Conservation (phyloP, 192 early-diverging fungal species). For the Gryganskiella cystojenkinii region DNA sequence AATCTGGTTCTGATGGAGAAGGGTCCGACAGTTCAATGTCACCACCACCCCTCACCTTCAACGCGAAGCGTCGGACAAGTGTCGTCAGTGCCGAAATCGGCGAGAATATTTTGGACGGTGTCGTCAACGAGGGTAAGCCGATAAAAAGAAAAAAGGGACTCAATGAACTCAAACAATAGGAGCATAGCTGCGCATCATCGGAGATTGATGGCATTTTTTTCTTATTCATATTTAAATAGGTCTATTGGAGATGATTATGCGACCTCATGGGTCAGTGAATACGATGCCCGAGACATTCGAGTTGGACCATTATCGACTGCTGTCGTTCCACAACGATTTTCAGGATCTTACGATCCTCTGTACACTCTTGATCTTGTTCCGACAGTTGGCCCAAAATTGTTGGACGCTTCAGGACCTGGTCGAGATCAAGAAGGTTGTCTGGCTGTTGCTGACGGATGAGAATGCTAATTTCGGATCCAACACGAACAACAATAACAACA, state of each 20-base stretch:
- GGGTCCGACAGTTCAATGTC: background rate
- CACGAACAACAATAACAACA: constrained; percentile 11
- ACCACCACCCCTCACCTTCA: background rate
- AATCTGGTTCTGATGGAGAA: background rate
- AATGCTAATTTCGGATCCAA: constrained; percentile 48
- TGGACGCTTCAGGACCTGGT: constrained; percentile 48
- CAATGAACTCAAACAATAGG: too few species aligned
- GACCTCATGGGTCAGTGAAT: constrained; percentile 24
- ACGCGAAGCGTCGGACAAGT: constrained; percentile 26
- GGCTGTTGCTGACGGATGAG: constrained; percentile 47
- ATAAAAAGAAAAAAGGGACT: constrained; percentile 2
- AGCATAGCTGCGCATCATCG: background rate
- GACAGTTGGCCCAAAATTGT: constrained; percentile 49
- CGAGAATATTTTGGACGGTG: constrained; percentile 47
- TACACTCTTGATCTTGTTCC: constrained; percentile 53
- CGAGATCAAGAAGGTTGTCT: constrained; percentile 51
- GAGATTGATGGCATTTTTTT: background rate
- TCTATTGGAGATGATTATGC: constrained; percentile 40
- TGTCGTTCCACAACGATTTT: constrained; percentile 57
- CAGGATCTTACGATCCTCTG: constrained; percentile 55
- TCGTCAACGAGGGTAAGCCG: constrained; percentile 46
- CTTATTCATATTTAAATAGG: constrained; percentile 21
- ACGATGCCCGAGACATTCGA: constrained; percentile 53
- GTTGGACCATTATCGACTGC: constrained; percentile 52
- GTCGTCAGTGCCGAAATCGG: constrained; percentile 41